Evolutionary conservation across 306 rosid genomes (phyloP).

Genomic region (Purshia tridentata): DNA sequence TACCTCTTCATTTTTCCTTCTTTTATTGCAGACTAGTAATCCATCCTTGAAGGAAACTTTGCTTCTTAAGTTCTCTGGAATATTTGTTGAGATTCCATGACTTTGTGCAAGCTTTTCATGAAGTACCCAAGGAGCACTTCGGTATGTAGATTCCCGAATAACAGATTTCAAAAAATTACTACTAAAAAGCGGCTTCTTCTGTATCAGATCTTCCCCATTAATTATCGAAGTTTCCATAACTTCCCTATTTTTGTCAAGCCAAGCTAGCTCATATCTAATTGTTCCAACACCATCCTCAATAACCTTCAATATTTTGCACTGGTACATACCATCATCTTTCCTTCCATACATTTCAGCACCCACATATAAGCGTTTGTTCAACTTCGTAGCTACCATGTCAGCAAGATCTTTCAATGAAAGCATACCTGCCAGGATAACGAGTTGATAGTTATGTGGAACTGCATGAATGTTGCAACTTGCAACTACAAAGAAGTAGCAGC

Average conservation of each 20-base stretch:
- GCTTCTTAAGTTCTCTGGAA: slow-evolving; percentile 67
- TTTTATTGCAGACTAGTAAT: slow-evolving; percentile 57
- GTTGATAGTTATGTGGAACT: slow-evolving; percentile 13
- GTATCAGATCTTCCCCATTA: slow-evolving; percentile 51
- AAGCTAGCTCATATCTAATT: slow-evolving; percentile 61
- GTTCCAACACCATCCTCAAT: slow-evolving; percentile 40
- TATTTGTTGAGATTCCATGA: slow-evolving; percentile 68
- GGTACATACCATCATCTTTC: slow-evolving; percentile 50
- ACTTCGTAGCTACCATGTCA: slow-evolving; percentile 57
- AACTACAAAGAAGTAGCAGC: neutral
- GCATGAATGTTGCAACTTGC: neutral
- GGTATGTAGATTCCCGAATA: slow-evolving; percentile 88
- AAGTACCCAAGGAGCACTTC: slow-evolving; percentile 91
- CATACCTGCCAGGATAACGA: slow-evolving; percentile 55
- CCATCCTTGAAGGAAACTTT: slow-evolving; percentile 64
- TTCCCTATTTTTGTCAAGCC: slow-evolving; percentile 77
- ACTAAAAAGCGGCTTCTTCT: slow-evolving; percentile 79
- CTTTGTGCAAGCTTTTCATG: slow-evolving; percentile 68
- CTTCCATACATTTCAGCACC: slow-evolving; percentile 78
- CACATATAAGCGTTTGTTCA: slow-evolving; percentile 57
- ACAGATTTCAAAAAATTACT: slow-evolving; percentile 72
- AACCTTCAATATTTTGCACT: slow-evolving; percentile 71
- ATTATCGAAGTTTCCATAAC: slow-evolving; percentile 45
- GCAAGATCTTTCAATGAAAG: slow-evolving; percentile 89
- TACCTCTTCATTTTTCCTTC: slow-evolving; percentile 54